A percentile compares a stretch with the other conserved stretches of the same genome.
phyloP scores from a whole-genome alignment of 208 protist genomes.

The Acanthamoeba castellanii region DNA sequence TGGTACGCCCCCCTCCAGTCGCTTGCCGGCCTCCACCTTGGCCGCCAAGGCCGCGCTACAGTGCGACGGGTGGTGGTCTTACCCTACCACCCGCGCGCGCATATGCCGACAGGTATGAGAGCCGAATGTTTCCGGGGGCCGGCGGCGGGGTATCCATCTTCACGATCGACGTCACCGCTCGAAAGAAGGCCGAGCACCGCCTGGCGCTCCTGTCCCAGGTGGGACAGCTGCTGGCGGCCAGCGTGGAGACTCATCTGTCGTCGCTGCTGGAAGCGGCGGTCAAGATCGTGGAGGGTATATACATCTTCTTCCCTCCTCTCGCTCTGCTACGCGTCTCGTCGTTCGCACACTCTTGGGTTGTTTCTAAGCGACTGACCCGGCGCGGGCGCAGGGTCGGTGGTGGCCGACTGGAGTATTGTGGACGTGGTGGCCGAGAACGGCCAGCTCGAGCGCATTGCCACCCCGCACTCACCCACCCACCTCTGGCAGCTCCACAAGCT shows the following conservation, averaged over 20 bases:
- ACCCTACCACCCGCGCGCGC: neutral
- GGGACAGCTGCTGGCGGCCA: neutral
- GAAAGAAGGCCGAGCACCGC: neutral
- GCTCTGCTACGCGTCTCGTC: too few relatives aligned
- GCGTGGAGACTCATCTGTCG: neutral
- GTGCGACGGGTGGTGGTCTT: neutral
- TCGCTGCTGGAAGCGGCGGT: neutral
- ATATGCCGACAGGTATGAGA: neutral
- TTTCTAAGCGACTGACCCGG: neutral
- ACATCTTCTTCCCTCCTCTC: neutral
- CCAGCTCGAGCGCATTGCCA: conserved; percentile 18
- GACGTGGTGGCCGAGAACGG: neutral
- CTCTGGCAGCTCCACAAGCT: neutral
- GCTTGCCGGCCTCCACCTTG: neutral
- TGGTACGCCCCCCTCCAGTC: neutral
- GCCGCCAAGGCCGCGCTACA: neutral
- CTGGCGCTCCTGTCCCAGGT: neutral
- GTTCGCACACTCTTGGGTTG: neutral
- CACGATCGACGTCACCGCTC: neutral
- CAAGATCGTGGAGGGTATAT: neutral
- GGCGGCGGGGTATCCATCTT: neutral
- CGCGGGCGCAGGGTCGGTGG: neutral
- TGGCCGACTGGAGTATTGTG: neutral
- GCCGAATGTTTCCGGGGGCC: neutral
- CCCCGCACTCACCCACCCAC: neutral